Base-by-base conservation (phyloP, 2,329 filamentous ascomycete species). In the Camillea tinctor region DNA sequence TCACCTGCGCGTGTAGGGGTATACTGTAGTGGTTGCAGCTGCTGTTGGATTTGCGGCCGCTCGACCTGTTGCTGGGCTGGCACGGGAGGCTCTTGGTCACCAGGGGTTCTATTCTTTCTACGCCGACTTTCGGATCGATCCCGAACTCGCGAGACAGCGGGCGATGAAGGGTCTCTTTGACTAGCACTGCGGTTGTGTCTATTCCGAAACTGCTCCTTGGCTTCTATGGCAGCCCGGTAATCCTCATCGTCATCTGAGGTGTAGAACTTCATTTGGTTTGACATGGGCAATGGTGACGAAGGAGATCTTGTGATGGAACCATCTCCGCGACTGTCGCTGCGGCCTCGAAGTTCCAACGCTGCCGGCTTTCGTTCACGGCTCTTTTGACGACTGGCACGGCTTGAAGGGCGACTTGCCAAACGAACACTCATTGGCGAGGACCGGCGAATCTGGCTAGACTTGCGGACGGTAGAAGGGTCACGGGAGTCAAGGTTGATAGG, bases 211-310 rank as follows among this genome's bases (percentile, higher is more conserved):
- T 75, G 75, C 67, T 87, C 83, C 63, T 83, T 80, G 0, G 80
- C 84, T 52, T 79, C 76, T 26, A 84, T 64, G 1, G 85, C 85
- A 55, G 75, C 81, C 60, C 74, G 77, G 67, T 82, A 81, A 64
- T 87, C 85, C 24, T 84, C 83, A 57, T 91, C 89, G 55, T 91
- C 88, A n/a, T 88, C 85, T 1, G 86, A 87, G 20, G 77, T 79
- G 52, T 80, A 80, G 50, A 81, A 82, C 50, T 81, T 79, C 59
- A 82, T 79, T 19, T 80, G 81, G 20, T 81, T 85, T 2, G 89
- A 86, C 80, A 94, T 88, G 3, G 92, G 91, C 21, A 93, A 77
- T 1, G 93, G 92, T 1, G 92, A 94, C 0, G 90, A 90, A 1
- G 93, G 93, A 1, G 93, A 97, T 54, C 87, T 82, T 51, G 83